These are phyloP conservation scores for Penicillium verrucosum DNA, from an alignment of 2,329 filamentous ascomycete species.

Conservation along the genomic window DNA sequence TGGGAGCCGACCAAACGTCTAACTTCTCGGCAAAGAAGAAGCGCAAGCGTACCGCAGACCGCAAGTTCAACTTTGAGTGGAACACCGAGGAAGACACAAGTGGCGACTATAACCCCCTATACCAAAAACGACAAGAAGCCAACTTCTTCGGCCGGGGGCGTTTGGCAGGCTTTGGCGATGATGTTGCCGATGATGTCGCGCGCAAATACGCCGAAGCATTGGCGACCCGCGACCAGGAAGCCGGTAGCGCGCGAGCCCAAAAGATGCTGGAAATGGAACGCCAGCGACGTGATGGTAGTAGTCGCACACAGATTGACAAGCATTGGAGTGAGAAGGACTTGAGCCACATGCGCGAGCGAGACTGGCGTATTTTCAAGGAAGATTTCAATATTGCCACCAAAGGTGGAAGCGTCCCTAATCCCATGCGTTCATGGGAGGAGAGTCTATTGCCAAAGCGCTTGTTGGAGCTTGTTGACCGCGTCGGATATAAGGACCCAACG, in stretches of 20 bases:
- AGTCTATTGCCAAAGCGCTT: slow-evolving; percentile 73
- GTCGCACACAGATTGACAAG: slow-evolving; percentile 74
- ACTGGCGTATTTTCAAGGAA: slow-evolving; percentile 99
- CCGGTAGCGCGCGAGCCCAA: slow-evolving; percentile 71
- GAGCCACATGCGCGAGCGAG: slow-evolving; percentile 90
- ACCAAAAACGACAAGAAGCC: slow-evolving; percentile 63
- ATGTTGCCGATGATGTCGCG: slow-evolving; percentile 51
- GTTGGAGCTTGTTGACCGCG: slow-evolving; percentile 74
- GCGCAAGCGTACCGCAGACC: slow-evolving; percentile 83
- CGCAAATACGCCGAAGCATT: slow-evolving; percentile 65
- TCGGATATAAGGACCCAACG: slow-evolving; percentile 88
- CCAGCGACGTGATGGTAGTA: slow-evolving; percentile 68
- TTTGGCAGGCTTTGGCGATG: slow-evolving; percentile 64
- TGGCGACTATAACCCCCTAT: slow-evolving; percentile 75
- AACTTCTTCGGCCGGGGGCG: slow-evolving; percentile 68
- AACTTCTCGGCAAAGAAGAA: slow-evolving; percentile 97
- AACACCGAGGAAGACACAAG: slow-evolving; percentile 92
- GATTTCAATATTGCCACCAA: slow-evolving; percentile 97
- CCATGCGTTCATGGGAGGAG: slow-evolving; percentile 92
- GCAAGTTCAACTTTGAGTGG: slow-evolving; percentile 99
- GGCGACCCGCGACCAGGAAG: slow-evolving; percentile 69
- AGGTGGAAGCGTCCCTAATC: slow-evolving; percentile 86
- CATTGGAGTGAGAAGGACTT: slow-evolving; percentile 95
- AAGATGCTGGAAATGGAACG: slow-evolving; percentile 83
- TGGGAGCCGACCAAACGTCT: slow-evolving; percentile 85